A percentile compares a stretch with the other conserved stretches of the same genome.
These are phyloP conservation scores for Saccharomycopsis oosterbeekiorum DNA, from an alignment of 805 yeast species.

Conservation along the genomic window DNA sequence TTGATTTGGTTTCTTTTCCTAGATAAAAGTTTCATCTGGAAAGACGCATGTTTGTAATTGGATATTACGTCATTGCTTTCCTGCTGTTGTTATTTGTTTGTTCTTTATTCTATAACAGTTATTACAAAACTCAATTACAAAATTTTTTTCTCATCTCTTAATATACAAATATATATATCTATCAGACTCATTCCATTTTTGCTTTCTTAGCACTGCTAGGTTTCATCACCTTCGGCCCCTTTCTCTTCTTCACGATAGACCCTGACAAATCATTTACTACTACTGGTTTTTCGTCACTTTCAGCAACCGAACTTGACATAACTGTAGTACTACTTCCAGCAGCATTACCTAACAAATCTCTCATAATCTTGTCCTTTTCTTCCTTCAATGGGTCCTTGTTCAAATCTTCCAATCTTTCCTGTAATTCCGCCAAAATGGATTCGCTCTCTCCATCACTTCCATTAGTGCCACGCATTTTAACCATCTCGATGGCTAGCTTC, in stretches of 20 bases:
- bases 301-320: conserved; percentile 4
- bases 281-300: conserved; percentile 17
- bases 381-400: conserved; percentile 40
- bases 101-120: too few relatives aligned
- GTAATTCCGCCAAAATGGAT: conserved; percentile 45
- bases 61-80: too few relatives aligned
- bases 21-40: too few relatives aligned
- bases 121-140: too few relatives aligned
- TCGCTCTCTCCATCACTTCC: conserved; percentile 27
- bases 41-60: too few relatives aligned
- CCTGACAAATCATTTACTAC: conserved; percentile 49
- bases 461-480: conserved; percentile 29
- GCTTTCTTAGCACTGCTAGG: conserved; percentile 5
- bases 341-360: conserved; percentile 47
- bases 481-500: conserved; percentile 41
- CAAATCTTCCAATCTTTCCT: conserved; percentile 46
- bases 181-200: background rate
- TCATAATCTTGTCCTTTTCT: conserved; percentile 43
- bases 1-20: too few relatives aligned
- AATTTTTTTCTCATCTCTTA: too few relatives aligned
- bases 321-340: conserved; percentile 19
- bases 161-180: too few relatives aligned
- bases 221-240: conserved; percentile 17
- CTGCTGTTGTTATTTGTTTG: too few relatives aligned
- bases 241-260: conserved; percentile 44